A percentile compares a stretch with the other conserved stretches of the same genome.
Evolutionary conservation across 768 basidiomycete genomes (phyloP).

Genomic region (Russula sp.): DNA sequence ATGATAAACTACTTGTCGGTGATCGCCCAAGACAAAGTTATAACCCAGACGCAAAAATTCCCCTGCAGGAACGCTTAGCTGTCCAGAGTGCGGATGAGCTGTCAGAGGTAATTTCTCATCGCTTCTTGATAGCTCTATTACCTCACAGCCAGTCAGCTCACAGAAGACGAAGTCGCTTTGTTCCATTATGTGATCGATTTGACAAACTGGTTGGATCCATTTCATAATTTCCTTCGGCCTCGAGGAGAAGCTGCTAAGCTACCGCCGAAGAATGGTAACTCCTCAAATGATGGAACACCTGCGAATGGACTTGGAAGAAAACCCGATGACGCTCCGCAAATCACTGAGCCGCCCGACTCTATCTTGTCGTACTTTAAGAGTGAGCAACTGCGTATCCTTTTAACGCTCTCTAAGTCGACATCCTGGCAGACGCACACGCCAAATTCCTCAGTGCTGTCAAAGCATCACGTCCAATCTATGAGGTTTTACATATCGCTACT

Average conservation of each 20-base stretch:
- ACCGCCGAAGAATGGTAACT: slow-evolving; percentile 66
- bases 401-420: slow-evolving; percentile 4
- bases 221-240: slow-evolving; percentile 71
- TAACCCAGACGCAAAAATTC: slow-evolving; percentile 47
- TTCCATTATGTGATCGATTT: slow-evolving; percentile 59
- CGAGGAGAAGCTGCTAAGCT: slow-evolving; percentile 74
- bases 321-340: slow-evolving; percentile 66
- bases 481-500: slow-evolving; percentile 68
- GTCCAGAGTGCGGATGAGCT: slow-evolving; percentile 50
- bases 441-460: slow-evolving; percentile 49
- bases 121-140: slow-evolving; percentile 25
- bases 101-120: slow-evolving; percentile 45
- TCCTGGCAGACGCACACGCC: slow-evolving; percentile 48
- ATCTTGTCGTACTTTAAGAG: slow-evolving; percentile 58
- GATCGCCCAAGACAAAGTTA: slow-evolving; percentile 69
- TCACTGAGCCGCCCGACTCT: slow-evolving; percentile 57
- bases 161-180: slow-evolving; percentile 56
- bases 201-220: slow-evolving; percentile 73
- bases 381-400: slow-evolving; percentile 1
- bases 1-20: slow-evolving; percentile 72
- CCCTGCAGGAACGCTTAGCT: slow-evolving; percentile 58
- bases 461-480: slow-evolving; percentile 44
- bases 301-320: slow-evolving; percentile 60
- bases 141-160: slow-evolving; percentile 48
- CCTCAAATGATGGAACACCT: slow-evolving; percentile 58